Evolutionary conservation across 2,329 filamentous ascomycete genomes (phyloP).

Genomic region (Colletotrichum costaricense): DNA sequence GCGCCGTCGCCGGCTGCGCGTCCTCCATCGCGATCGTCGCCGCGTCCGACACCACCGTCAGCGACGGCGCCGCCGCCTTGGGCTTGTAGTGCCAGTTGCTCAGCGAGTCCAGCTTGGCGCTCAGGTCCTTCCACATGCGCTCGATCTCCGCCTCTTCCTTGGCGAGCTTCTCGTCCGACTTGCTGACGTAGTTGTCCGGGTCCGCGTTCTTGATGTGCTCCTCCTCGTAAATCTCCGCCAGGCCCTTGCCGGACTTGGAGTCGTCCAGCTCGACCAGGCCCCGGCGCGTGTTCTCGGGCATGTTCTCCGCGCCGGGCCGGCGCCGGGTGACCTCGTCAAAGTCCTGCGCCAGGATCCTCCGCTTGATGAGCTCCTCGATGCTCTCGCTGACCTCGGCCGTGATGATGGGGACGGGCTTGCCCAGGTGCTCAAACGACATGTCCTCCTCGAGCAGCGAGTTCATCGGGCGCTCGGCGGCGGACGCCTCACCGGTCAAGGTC

Average conservation of each 20-base stretch:
- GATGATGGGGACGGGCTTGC: conserved; percentile 94
- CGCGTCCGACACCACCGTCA: conserved; percentile 90
- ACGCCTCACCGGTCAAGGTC: conserved; percentile 89
- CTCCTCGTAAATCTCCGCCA: conserved; percentile 94
- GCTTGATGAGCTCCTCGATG: conserved; percentile 94
- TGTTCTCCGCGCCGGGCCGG: conserved; percentile 75
- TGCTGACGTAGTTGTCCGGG: conserved; percentile 82
- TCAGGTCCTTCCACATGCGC: conserved; percentile 84
- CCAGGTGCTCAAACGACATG: conserved; percentile 93
- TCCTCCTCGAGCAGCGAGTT: conserved; percentile 97
- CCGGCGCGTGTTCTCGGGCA: conserved; percentile 70
- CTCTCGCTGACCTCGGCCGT: conserved; percentile 90
- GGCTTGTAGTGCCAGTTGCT: conserved; percentile 97
- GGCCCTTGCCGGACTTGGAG: conserved; percentile 84
- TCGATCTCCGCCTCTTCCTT: conserved; percentile 88
- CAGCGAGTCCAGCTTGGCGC: conserved; percentile 84
- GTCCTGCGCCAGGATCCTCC: conserved; percentile 87
- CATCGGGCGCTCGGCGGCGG: conserved; percentile 81
- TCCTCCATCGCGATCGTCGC: conserved; percentile 97
- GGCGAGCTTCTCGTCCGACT: conserved; percentile 83
- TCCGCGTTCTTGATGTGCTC: conserved; percentile 85
- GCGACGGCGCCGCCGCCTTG: conserved; percentile 81
- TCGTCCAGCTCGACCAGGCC: conserved; percentile 87
- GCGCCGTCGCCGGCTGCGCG: conserved; percentile 85
- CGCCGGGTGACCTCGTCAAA: conserved; percentile 93